Base-by-base conservation (phyloP, 129 eudicot genomes). In the Lonicera japonica region DNA sequence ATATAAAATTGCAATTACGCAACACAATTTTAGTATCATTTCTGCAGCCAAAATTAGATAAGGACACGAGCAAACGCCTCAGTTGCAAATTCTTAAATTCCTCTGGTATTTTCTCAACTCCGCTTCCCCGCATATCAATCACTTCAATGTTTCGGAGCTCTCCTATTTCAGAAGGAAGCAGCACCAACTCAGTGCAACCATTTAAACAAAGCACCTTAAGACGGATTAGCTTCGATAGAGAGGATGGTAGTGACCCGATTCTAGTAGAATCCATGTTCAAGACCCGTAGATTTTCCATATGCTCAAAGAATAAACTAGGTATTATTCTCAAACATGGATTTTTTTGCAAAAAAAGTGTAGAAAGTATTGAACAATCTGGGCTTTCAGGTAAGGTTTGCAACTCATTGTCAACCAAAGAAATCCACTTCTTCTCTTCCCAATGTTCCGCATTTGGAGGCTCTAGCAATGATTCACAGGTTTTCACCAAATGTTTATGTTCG, bases 111-210 rank as follows among this genome's bases (percentile, higher is more conserved):
- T 38, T 48, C 2, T 21, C 50, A 24, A 75, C 5, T 47, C 75
- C 75, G n/a, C 62, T 68, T 6, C 75, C 80, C 47, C 70, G 73
- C 5, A 63, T 68, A 40, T 69, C 75, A 25, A 75, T 70, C 60
- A 68, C 74, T 68, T 74, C 74, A 41, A 75, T 66, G 18, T 62
- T 11, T 11, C 1, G 38, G 68, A 75, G 75, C n/a, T 43, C 20
- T 61, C 50, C 69, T 39, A 75, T 56, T 9, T 68, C 47, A 54
- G 18, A 18, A 68, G 74, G 79, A 48, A 75, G 61, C 54, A 62
- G 66, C 47, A 21, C 48, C 58, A 75, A 57, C 24, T 45, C 47
- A 25, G 23, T 54, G 40, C 74, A 75, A 11, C 58, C 63, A 68
- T 75, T 71, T 51, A 75, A 62, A 55, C 62, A 45, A 17, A 75